phyloP scores from a whole-genome alignment of 352 stramenopile genomes.

The Globisporangium paroecandrum region DNA sequence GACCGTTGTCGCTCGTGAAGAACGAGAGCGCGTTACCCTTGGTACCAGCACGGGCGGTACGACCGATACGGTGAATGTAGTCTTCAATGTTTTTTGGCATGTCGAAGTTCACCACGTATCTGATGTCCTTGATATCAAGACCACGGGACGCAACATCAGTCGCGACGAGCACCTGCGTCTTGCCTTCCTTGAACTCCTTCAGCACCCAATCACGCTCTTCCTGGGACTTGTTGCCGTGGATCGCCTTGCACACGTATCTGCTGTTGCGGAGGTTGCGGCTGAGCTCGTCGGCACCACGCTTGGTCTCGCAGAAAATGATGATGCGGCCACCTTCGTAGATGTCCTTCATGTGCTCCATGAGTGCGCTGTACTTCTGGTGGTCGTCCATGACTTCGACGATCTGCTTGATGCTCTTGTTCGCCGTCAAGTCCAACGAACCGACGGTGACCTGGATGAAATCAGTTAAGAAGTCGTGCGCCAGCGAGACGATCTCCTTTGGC shows the following conservation, averaged over 20 bases:
- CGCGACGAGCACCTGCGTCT: conserved; percentile 94
- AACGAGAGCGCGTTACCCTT: conserved; percentile 94
- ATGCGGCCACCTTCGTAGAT: conserved; percentile 92
- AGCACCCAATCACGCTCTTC: conserved; percentile 96
- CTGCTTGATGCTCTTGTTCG: conserved; percentile 98
- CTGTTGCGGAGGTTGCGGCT: conserved; percentile 91
- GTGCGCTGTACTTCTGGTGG: conserved; percentile 93
- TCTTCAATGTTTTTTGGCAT: conserved; percentile 98
- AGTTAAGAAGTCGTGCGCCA: conserved; percentile 97
- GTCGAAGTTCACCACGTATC: conserved; percentile 99
- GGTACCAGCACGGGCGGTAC: conserved; percentile 96
- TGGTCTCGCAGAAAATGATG: conserved; percentile 99
- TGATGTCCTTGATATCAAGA: conserved; percentile 99
- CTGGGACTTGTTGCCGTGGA: conserved; percentile 99
- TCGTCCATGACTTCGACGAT: conserved; percentile 96
- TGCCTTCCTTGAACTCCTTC: conserved; percentile 96
- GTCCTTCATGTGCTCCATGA: conserved; percentile 78
- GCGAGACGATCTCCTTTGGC: conserved; percentile 96
- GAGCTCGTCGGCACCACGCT: conserved; percentile 97
- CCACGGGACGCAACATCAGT: conserved; percentile 99
- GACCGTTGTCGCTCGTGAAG: conserved; percentile 90
- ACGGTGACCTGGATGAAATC: conserved; percentile 97
- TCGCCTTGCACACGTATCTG: conserved; percentile 94
- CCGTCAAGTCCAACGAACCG: conserved; percentile 94
- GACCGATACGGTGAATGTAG: conserved; percentile 98